A percentile compares a stretch with the other conserved stretches of the same genome.
Evolutionary conservation across 345 rosid species (phyloP).

Genomic region (Lepidium didymum): DNA sequence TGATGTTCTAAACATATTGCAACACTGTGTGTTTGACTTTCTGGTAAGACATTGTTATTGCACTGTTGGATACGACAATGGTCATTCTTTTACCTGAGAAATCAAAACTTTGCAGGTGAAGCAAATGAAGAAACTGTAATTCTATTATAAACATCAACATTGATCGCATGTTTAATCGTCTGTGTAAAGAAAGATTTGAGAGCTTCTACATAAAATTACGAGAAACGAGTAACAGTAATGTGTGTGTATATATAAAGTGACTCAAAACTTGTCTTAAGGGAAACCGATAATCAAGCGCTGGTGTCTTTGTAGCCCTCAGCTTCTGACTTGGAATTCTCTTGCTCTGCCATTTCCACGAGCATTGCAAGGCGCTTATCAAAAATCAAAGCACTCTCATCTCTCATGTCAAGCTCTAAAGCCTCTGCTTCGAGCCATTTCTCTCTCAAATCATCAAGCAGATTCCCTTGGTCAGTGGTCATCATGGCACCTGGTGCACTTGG

Average conservation of each 20-base stretch:
- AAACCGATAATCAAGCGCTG: conserved; percentile 8
- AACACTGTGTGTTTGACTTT: neutral
- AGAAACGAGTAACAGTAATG: neutral
- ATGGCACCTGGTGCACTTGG: conserved; percentile 93
- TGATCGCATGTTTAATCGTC: neutral
- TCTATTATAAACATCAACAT: neutral
- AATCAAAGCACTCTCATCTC: conserved; percentile 86
- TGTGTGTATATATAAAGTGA: neutral
- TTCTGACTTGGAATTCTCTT: conserved; percentile 38
- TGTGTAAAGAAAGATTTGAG: neutral
- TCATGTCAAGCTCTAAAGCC: conserved; percentile 90
- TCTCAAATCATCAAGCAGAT: conserved; percentile 83
- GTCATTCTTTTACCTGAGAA: neutral
- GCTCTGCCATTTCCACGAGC: conserved; percentile 74
- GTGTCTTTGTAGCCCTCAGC: conserved; percentile 20
- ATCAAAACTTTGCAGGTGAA: neutral
- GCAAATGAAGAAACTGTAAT: neutral
- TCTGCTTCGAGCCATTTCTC: conserved; percentile 99
- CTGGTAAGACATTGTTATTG: neutral
- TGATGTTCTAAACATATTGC: neutral
- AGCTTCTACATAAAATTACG: neutral
- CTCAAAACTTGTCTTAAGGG: neutral
- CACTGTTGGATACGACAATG: neutral
- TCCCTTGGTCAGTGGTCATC: conserved; percentile 59
- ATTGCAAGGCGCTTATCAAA: conserved; percentile 86